Percentiles rank a stretch among this genome's conserved stretches.
phyloP scores from a whole-genome alignment of 179 eudicot species.

The Silene vulgaris region DNA sequence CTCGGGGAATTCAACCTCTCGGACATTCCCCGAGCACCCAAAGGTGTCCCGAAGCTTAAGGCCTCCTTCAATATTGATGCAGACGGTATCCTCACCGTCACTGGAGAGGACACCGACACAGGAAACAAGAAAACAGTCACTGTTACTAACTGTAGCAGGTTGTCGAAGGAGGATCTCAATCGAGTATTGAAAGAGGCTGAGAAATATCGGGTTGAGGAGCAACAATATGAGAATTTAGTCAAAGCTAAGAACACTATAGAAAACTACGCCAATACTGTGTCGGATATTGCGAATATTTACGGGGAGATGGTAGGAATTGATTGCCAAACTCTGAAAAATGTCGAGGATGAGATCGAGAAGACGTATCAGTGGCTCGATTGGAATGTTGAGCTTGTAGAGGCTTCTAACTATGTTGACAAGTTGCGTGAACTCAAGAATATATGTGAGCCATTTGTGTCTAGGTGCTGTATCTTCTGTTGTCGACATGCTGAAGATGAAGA shows the following conservation, averaged over 20 bases:
- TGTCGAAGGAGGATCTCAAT: conserved; percentile 10
- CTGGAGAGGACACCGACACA: conserved; percentile 8
- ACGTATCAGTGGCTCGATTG: conserved; percentile 11
- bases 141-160: background rate
- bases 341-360: conserved; percentile 12
- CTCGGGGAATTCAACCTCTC: conserved; percentile 6
- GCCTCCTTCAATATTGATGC: conserved; percentile 11
- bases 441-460: background rate
- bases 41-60: background rate
- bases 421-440: background rate
- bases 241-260: conserved; percentile 10
- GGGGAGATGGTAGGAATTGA: conserved; percentile 4
- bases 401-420: conserved; percentile 8
- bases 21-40: conserved; percentile 6
- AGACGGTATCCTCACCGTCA: conserved; percentile 13
- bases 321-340: background rate
- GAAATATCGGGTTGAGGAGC: background rate
- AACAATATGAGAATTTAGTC: background rate
- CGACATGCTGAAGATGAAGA: conserved; percentile 4
- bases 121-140: background rate
- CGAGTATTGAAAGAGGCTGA: conserved; percentile 8
- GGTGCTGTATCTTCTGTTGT: conserved; percentile 1
- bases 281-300: background rate
- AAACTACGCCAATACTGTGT: background rate
- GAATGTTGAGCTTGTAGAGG: conserved; percentile 6